Percentiles rank a stretch among this genome's conserved stretches.
phyloP scores from a whole-genome alignment of 768 basidiomycete species.

The Collybia sp. region DNA sequence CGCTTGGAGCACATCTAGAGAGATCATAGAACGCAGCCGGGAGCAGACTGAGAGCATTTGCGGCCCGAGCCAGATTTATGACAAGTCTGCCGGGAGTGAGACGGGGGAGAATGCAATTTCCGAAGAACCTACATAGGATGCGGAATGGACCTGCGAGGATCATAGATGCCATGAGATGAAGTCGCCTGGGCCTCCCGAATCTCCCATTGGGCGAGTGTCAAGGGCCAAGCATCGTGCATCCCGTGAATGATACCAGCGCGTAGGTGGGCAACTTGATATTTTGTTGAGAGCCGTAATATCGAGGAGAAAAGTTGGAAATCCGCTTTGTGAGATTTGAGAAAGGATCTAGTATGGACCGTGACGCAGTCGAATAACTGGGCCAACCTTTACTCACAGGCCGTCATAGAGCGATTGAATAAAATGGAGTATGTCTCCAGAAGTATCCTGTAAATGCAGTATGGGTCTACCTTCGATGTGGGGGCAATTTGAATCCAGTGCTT shows the following conservation, averaged over 20 bases:
- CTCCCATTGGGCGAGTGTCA: constrained; percentile 62
- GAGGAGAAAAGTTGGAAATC: constrained; percentile 52
- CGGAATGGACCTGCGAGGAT: constrained; percentile 49
- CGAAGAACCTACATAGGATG: constrained; percentile 61
- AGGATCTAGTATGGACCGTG: constrained; percentile 30
- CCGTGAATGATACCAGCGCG: constrained; percentile 52
- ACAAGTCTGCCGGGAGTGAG: constrained; percentile 38
- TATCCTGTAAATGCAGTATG: constrained; percentile 49
- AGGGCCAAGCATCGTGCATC: constrained; percentile 55
- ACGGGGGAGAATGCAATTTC: constrained; percentile 3
- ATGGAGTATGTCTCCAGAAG: constrained; percentile 48
- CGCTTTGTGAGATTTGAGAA: constrained; percentile 38
- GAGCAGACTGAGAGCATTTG: constrained; percentile 51
- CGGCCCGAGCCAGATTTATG: constrained; percentile 62
- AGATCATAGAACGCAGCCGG: constrained; percentile 81
- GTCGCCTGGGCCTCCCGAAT: constrained; percentile 56
- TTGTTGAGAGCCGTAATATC: constrained; percentile 59
- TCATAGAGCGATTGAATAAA: constrained; percentile 69
- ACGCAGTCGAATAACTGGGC: no score
- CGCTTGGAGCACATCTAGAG: constrained; percentile 62
- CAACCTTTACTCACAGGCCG: constrained; percentile 47
- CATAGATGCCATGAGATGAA: constrained; percentile 43
- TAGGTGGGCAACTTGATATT: constrained; percentile 56
- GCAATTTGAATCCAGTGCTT: constrained; percentile 16
- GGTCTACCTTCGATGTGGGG: constrained; percentile 52